These are phyloP conservation scores for Coemansia umbellata DNA, from an alignment of 192 early-diverging fungal species.

Conservation along the genomic window DNA sequence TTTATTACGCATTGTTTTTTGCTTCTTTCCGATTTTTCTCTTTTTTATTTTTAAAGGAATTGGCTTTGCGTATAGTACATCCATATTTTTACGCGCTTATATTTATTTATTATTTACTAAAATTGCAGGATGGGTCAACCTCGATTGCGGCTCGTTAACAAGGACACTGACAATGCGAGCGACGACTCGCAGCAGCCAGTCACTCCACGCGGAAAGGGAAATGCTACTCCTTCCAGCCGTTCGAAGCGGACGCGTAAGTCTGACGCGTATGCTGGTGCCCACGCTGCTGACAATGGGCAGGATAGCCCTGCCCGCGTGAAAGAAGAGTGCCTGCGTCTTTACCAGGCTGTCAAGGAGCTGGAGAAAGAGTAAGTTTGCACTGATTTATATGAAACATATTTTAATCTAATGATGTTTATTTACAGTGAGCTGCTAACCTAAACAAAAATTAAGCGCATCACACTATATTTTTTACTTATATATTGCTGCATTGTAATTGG, in stretches of 20 bases:
- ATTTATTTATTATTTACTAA: background rate
- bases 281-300: background rate
- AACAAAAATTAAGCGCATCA: too few species aligned
- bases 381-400: background rate
- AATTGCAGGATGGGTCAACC: constrained; percentile 36
- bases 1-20: background rate
- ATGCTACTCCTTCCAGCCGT: constrained; percentile 6
- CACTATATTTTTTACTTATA: background rate
- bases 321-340: constrained; percentile 41
- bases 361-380: constrained; percentile 40
- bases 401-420: too few species aligned
- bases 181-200: constrained; percentile 18
- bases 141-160: constrained; percentile 42
- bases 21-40: background rate
- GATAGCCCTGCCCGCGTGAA: constrained; percentile 10
- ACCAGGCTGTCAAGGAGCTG: constrained; percentile 43
- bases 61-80: background rate
- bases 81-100: background rate
- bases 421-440: too few species aligned
- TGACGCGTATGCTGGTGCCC: constrained; percentile 7
- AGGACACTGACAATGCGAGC: constrained; percentile 12
- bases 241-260: constrained; percentile 32
- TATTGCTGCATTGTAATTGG: background rate
- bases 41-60: background rate
- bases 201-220: background rate